Base-by-base conservation (phyloP, 805 yeast genomes). In the Candida koratica region DNA sequence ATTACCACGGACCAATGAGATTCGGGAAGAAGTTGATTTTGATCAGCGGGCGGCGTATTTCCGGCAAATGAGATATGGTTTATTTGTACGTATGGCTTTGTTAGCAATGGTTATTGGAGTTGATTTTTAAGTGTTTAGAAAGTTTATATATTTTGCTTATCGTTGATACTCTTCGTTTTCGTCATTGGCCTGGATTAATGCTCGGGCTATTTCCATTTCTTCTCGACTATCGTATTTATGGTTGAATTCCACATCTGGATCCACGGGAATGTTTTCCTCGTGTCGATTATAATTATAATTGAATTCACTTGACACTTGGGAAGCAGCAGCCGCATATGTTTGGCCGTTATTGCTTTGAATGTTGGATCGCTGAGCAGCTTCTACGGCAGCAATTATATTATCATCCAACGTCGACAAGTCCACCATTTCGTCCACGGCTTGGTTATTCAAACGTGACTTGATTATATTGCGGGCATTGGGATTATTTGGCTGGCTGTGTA, bases 11-110 rank as follows among this genome's bases (percentile, higher is more conserved):
- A 89, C 87, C 47, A 83, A 79, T 54, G 99, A 93, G 69, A 90
- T 93, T 52, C 84, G 84, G 56, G 97, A 89, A 68, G 98, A 93
- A 70, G 97, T 93, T 55, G 99, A 93, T 63, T 93, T 90, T 58
- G 99, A 93, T 67, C 97, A 90, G 65, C 84, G 99, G 64, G 97
- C 98, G 47, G 97, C 98, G 41, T 93, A 93, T 72, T 93, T 93
- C 76, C 84, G 99, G 78, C 97, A 93, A 73, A 93, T 93, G 98
- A 84, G 95, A 64, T 90, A 93, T 60, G 99, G 99, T 44, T 73
- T 93, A 61, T 93, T 82, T 58, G 96, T 94, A 31, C 88, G 99
- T 75, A 93, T 93, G 99, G 98, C 99, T 8, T 71, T 93, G 52
- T 75, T 93, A 58, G 96, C 97, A 38, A 84, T 93, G 95, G 98